Base-by-base conservation (phyloP, 371 early-diverging fungal species). In the Apophysomyces elegans region DNA sequence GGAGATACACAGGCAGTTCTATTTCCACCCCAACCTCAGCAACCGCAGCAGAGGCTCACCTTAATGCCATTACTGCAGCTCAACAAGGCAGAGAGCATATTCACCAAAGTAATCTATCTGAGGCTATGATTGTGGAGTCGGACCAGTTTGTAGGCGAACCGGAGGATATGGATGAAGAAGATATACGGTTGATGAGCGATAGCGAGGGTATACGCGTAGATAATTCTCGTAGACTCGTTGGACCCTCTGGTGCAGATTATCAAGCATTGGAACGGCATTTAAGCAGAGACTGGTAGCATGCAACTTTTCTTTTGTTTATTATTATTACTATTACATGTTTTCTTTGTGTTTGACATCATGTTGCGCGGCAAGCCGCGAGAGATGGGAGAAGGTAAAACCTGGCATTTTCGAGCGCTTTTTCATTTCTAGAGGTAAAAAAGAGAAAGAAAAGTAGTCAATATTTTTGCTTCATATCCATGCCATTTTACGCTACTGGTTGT, bases 1-100 rank as follows among this genome's bases (percentile, higher is more conserved):
- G 82, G 7, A 59, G 78, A 38, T 79, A 81, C 58, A 81, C 79
- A 2, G 79, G 82, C 13, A 74, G 79, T 13, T 72, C 76, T 8
- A 72, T 81, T 37, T 72, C 79, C 9, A 79, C 82, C 1, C 79
- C 79, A 2, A 67, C 68, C 0, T 77, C 81, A 8, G 71, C 76
- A 9, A 63, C 65, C 7, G 65, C 72, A 1, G 57, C 78, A 26
- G 81, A 78, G 43, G 74, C 76, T 3, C 74, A 77, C 43, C 61
- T 69, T 44, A 66, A 75, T 47, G 81, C 81, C 0, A 66, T 77
- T 32, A 69, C 75, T 7, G 69, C 74, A 11, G 72, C 72, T 26
- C 75, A 75, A 58, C 62, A 76, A 58, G 73, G 77, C 13, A 63
- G 67, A 37, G 68, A 71, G 35, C 64, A 73, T 21, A 26, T 50